Evolutionary conservation across 2,329 filamentous ascomycete genomes (phyloP), one percentile per base, ranked within the genome.

Genomic region (Cryoendolithus antarcticus): DNA sequence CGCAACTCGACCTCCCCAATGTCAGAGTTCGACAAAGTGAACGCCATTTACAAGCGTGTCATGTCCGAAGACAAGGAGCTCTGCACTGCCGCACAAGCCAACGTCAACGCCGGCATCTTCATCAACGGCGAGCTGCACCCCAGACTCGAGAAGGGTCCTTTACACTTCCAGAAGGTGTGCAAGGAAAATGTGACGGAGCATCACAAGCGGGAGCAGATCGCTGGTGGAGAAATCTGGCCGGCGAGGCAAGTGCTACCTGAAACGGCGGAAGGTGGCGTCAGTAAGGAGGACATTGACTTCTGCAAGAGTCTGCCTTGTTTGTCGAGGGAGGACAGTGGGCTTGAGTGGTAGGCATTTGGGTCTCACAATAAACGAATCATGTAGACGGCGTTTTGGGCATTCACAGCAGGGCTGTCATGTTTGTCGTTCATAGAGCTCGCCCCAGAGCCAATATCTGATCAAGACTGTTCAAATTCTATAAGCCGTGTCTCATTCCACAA

Each of bases 21-120:
- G 10, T 69, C 70, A 19, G 70, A 76, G 42, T 80, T 79, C 52
- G 57, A 65, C 9, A 57, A 63, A 38, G 73, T 79, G 56, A 69
- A 66, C 54, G 58, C 70, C 34, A 72, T 79, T 49, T 80, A 78
- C 62, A 74, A 74, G 57, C 70, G 71, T 30, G 69, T 80, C 56
- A 73, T 79, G 70, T 65, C 66, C 1, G 76, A 80, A 56, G 76
- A 80, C 61, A 79, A 79, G 51, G 63, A 69, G 6, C 69, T 80
- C 19, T 80, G 75, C 60, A 62, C 67, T 47, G 66, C 65, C 9
- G 68, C 72, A 1, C 75, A 80, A 52, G 66, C 64, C 54, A 80
- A 80, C 54, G 64, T 80, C 48, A 72, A 75, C 53, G 65, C 70
- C 0, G 74, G 74, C 6, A 65, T 78, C 37, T 80, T 77, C 43